These are phyloP conservation scores for Cupressus sempervirens DNA, from an alignment of 75 land plant genomes.

Conservation along the genomic window DNA sequence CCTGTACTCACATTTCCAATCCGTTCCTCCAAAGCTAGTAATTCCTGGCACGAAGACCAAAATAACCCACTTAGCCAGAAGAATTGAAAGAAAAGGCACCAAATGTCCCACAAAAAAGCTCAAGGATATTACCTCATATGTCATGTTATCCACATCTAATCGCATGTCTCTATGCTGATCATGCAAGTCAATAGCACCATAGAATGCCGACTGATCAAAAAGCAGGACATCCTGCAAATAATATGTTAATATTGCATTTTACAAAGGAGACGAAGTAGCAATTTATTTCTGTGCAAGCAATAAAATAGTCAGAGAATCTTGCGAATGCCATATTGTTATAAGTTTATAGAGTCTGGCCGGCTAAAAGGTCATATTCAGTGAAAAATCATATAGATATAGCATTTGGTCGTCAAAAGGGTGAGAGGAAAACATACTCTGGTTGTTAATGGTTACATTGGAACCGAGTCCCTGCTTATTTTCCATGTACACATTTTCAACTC, in stretches of 20 bases:
- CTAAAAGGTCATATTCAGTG: not conserved
- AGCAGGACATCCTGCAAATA: constrained; percentile 32
- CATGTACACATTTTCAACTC: too few species aligned
- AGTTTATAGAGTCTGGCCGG: not conserved
- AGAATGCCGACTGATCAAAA: constrained; percentile 41
- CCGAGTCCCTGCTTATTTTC: not conserved
- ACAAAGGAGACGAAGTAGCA: not conserved
- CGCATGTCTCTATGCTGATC: constrained; percentile 77
- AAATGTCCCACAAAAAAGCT: not conserved
- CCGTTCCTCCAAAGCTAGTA: constrained; percentile 68
- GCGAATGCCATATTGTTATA: not conserved
- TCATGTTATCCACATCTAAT: constrained; percentile 78
- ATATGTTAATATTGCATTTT: not conserved
- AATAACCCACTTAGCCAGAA: not conserved
- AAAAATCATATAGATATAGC: too few species aligned
- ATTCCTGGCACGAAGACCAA: constrained; percentile 43
- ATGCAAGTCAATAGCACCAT: constrained; percentile 48
- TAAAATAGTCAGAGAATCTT: not conserved
- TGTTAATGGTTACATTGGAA: not conserved
- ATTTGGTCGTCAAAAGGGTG: not conserved
- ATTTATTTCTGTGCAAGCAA: not conserved
- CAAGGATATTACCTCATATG: constrained; percentile 53
- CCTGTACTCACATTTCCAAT: constrained; percentile 85
- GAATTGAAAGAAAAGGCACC: not conserved
- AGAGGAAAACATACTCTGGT: not conserved